phyloP scores from a whole-genome alignment of 2,329 filamentous ascomycete species.

The Fusarium guadeloupense region DNA sequence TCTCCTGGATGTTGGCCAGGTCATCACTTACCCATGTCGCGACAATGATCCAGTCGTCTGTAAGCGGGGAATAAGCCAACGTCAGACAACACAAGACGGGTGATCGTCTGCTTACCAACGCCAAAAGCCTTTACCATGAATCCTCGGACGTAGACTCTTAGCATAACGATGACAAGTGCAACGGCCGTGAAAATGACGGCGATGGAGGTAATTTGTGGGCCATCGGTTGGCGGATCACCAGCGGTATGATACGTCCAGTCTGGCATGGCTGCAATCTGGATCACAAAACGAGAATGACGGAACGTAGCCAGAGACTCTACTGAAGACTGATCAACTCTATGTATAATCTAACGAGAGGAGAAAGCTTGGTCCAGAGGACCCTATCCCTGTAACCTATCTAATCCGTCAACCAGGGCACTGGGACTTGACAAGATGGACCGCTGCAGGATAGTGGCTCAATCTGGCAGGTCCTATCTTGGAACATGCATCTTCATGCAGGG shows the following conservation, averaged over 20 bases:
- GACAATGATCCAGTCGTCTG: conserved; percentile 35
- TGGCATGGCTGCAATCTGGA: conserved; percentile 11
- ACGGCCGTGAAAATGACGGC: conserved; percentile 14
- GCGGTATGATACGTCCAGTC: conserved; percentile 28
- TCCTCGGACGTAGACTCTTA: conserved; percentile 22
- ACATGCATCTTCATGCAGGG: not conserved
- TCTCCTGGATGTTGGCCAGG: not conserved
- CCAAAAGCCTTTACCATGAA: conserved; percentile 29
- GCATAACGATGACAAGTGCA: conserved; percentile 3
- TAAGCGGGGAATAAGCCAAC: not conserved
- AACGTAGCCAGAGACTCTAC: not conserved
- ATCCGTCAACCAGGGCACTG: not conserved
- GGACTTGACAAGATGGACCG: not conserved
- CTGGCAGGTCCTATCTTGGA: not conserved
- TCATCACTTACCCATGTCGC: conserved; percentile 23
- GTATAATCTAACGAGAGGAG: not conserved
- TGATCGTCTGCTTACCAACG: conserved; percentile 8
- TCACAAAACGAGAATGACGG: not conserved
- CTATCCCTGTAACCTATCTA: not conserved
- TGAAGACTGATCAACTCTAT: not conserved
- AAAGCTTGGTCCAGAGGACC: not conserved
- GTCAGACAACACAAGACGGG: no score
- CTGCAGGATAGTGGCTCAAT: not conserved
- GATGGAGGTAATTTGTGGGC: conserved; percentile 19
- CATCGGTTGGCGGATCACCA: conserved; percentile 16